Conservation (phyloP, 192 early-diverging fungal species). For the Coemansia sp. region DNA sequence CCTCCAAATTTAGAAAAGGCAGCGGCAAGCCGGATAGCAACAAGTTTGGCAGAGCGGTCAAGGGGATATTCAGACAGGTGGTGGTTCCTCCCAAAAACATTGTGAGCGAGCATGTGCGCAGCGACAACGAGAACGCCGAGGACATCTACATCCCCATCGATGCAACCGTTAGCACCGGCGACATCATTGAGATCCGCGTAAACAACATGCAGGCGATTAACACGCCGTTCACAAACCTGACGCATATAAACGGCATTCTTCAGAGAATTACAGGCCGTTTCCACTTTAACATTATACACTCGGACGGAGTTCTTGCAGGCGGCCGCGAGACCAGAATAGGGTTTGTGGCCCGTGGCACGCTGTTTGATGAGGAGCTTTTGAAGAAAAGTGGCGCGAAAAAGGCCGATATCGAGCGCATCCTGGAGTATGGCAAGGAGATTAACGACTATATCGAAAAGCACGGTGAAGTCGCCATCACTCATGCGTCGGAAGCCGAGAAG, state of each 20-base stretch:
- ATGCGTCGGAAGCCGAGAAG: slow-evolving; percentile 8
- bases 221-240: not conserved
- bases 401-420: slow-evolving; percentile 13
- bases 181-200: slow-evolving; percentile 38
- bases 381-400: slow-evolving; percentile 15
- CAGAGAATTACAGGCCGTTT: slow-evolving; percentile 45
- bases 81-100: not conserved
- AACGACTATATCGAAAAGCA: slow-evolving; percentile 23
- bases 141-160: slow-evolving; percentile 28
- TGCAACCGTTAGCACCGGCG: slow-evolving; percentile 33
- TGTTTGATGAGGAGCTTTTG: slow-evolving; percentile 37
- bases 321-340: slow-evolving; percentile 29
- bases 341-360: slow-evolving; percentile 38
- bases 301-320: slow-evolving; percentile 5
- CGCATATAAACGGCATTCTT: slow-evolving; percentile 17
- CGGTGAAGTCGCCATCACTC: slow-evolving; percentile 20
- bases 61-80: not conserved
- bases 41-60: not conserved
- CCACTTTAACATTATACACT: slow-evolving; percentile 22
- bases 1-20: no score
- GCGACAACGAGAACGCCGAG: slow-evolving; percentile 3
- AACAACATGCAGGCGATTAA: not conserved
- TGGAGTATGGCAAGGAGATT: slow-evolving; percentile 22
- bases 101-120: slow-evolving; percentile 15
- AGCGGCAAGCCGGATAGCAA: not conserved